Base-by-base conservation (phyloP, 2,329 filamentous ascomycete genomes). In the Ceratocystis smalleyi region DNA sequence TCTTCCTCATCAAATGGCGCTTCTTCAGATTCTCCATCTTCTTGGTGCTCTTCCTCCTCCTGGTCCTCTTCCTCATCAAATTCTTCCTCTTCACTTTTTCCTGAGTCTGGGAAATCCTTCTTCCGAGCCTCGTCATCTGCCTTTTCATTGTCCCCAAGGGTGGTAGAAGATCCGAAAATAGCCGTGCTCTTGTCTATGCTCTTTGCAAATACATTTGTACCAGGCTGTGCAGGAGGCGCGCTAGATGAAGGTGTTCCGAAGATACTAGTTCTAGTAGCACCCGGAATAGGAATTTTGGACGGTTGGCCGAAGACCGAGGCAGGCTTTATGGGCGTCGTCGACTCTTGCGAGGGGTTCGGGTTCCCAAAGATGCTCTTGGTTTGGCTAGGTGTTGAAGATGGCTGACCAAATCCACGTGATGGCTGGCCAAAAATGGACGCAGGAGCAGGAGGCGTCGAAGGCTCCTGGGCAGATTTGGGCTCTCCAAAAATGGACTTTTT, bases 201-300 rank as follows among this genome's bases (percentile, higher is more conserved):
- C 54, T 63, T 59, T 17, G 45, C 59, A 47, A 66, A 66, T 17
- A 63, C 62, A 27, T 66, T 66, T 17, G 32, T 47, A 5, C 40
- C 22, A 51, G 62, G 15, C 24, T 24, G 51, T 12, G 63, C 49
- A 43, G 43, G 40, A n/a, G 59, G 43, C 3, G 49, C 60, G 59
- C 30, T 64, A 4, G 61, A 61, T n/a, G 64, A 59, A 22, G 64
- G 70, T 69, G 40, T 69, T 70, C 30, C 65, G 27, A 66, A 66
- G 19, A 66, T 66, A 30, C 62, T 66, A 12, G 61, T 43, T 59
- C 62, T 62, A 51, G 27, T 64, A 43, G 62, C 59, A 59, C 47
- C 59, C 43, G 61, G 10, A 30, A 22, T 45, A 15, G 64, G 57
- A 57, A 57, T 57, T 57, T 57, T 57, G 54, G 54, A 57, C 30